Evolutionary conservation across 2,329 filamentous ascomycete species (phyloP), one percentile per base, ranked within the genome.

Genomic region (Blastomyces silverae): DNA sequence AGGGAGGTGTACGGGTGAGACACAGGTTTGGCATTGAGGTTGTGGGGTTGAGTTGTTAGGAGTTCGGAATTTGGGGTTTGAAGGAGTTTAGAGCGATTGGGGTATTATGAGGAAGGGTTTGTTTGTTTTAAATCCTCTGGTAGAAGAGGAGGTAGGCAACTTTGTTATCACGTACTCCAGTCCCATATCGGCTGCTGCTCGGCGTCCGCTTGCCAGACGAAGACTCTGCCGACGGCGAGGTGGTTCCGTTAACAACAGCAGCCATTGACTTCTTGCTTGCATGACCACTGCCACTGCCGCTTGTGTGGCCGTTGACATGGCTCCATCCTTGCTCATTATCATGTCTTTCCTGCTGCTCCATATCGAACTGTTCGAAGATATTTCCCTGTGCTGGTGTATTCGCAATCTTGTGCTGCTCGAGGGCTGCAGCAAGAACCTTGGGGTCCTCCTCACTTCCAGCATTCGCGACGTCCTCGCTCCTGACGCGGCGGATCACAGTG

Each of bases 131-230:
- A 59, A 94, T 85, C 72, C 86, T 87, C 80, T 97, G 89, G 77
- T 99, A 99, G 79, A 99, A 96, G 73, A 99, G 80, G 69, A 99
- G 86, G 78, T 99, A 99, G 3, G 94, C 94, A 65, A 97, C 93
- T 82, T 96, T 96, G 82, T 93, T 96, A 76, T 97, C 93, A 77
- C 91, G 91, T 20, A n/a, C 53, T 34, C 53, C 53, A 73, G 90
- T 77, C 22, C 82, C 83, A 71, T 87, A 86, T 76, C 77, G 75
- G 64, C 77, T 77, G 64, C 77, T 77, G 57, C 78, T 85, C 82
- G 74, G 80, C 67, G 76, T 86, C 77, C 78, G 85, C 82, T 72
- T 81, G 69, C 80, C 85, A 83, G 79, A 81, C 22, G 57, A 57
- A n/a, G 77, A 80, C 79, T 72, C 81, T 79, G 79, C 78, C 42